Conservation (phyloP, 306 rosid species). For the Sechiopsis laciniata region DNA sequence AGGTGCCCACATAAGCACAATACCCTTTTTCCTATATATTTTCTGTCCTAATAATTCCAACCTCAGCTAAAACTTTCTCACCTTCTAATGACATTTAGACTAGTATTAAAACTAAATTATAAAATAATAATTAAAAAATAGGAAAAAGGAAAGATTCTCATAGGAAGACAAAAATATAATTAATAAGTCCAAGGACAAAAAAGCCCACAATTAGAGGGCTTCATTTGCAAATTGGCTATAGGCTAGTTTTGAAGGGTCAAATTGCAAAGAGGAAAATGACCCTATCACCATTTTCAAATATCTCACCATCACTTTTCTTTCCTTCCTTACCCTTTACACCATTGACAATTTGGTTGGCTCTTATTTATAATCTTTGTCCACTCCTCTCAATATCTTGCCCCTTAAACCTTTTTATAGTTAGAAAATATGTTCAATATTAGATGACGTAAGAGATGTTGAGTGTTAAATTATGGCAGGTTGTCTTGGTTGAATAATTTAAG, state of each 20-base stretch:
- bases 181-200: constrained; percentile 5
- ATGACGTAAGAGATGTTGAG: neutral
- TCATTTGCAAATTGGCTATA: no score
- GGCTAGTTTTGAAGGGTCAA: no score
- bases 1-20: no score
- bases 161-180: neutral
- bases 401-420: neutral
- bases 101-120: neutral
- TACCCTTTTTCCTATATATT: no score
- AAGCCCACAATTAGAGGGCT: neutral
- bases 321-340: neutral
- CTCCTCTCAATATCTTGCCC: neutral
- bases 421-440: neutral
- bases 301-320: neutral
- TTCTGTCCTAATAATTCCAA: no score
- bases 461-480: neutral
- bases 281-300: neutral
- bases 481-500: neutral
- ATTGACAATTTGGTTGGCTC: constrained; percentile 8
- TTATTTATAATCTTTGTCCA: constrained; percentile 2
- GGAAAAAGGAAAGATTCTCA: constrained; percentile 1
- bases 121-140: neutral
- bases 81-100: constrained; percentile 5
- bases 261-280: constrained; percentile 12
- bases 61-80: no score